A percentile compares a stretch with the other conserved stretches of the same genome.
Evolutionary conservation across 345 rosid species (phyloP).

Genomic region (Pseudoturritis turrita): DNA sequence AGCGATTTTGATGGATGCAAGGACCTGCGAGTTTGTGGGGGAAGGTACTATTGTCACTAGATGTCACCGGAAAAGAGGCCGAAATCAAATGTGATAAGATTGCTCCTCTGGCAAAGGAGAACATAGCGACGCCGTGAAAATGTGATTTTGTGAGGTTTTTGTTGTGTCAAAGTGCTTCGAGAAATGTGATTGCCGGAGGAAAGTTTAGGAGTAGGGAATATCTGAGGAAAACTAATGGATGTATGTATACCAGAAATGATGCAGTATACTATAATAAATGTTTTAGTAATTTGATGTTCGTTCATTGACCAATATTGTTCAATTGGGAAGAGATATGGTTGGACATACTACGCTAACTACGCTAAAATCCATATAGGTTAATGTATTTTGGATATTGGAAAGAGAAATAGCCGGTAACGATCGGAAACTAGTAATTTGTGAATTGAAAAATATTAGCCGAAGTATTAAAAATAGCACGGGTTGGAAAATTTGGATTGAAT

Average conservation of each 20-base stretch:
- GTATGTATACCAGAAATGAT: not conserved
- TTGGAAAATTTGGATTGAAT: no score
- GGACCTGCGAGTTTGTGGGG: conserved; percentile 85
- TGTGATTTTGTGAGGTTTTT: not conserved
- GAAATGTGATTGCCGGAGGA: not conserved
- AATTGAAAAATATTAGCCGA: no score
- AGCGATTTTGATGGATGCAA: conserved; percentile 35
- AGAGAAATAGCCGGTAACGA: no score
- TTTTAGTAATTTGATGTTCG: not conserved
- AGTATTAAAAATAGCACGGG: no score
- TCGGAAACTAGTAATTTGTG: no score
- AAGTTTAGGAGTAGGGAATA: conserved; percentile 14
- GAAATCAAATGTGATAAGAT: conserved; percentile 80
- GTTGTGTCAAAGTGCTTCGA: not conserved
- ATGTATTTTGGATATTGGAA: no score
- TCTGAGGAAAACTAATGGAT: not conserved
- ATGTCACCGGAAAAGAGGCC: conserved; percentile 48
- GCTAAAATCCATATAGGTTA: no score
- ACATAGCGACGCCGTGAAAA: conserved; percentile 73
- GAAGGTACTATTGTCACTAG: conserved; percentile 52
- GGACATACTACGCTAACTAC: no score
- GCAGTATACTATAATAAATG: not conserved
- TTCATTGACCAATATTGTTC: no score
- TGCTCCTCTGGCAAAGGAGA: conserved; percentile 79
- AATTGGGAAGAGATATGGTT: no score